phyloP scores from a whole-genome alignment of 179 eudicot genomes.

The Gypsophila paniculata region DNA sequence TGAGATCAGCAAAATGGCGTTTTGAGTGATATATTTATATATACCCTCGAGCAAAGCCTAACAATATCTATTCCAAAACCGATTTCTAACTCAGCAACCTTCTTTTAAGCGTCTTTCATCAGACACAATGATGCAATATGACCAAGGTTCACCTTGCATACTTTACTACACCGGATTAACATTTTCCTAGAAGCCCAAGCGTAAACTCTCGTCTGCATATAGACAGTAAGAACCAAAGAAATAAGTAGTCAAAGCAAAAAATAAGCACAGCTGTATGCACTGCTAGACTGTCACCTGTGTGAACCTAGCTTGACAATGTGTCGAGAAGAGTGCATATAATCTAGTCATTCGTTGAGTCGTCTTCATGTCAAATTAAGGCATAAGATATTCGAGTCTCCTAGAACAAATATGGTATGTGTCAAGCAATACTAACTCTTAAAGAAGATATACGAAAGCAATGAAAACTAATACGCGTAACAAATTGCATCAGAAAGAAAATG shows the following conservation, averaged over 20 bases:
- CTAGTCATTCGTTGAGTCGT: background rate
- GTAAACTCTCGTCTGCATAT: constrained; percentile 14
- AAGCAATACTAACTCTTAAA: no score
- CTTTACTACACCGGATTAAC: background rate
- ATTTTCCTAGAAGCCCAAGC: background rate
- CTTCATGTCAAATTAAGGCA: background rate
- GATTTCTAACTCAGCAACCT: constrained; percentile 1
- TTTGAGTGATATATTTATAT: background rate
- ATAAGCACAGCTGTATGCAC: no score
- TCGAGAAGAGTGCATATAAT: background rate
- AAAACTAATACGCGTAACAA: no score
- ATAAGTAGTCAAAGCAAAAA: background rate
- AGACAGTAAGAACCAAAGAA: background rate
- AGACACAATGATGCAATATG: background rate
- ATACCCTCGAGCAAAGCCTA: background rate
- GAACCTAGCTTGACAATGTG: no score
- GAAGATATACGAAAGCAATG: no score
- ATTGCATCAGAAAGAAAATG: background rate
- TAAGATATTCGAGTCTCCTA: background rate
- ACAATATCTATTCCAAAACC: background rate
- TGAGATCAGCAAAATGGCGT: background rate
- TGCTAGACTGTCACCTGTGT: no score
- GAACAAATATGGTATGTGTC: no score
- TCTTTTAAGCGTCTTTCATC: constrained; percentile 9
- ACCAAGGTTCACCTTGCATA: no score